Evolutionary conservation across 768 basidiomycete species (phyloP).

Genomic region (Trichaptum fuscoviolaceum): DNA sequence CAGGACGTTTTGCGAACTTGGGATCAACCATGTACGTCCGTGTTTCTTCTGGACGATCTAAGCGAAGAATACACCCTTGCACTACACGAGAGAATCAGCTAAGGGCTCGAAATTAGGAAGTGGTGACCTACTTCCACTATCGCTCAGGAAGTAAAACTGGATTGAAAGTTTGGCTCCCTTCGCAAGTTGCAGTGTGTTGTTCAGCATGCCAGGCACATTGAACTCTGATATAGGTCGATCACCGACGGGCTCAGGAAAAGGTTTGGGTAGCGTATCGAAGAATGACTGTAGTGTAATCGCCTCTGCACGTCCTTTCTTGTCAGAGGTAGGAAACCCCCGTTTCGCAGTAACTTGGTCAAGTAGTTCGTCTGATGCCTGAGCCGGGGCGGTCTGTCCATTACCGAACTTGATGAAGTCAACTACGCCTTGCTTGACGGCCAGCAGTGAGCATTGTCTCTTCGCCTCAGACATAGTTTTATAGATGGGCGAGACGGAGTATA

Average conservation of each 20-base stretch:
- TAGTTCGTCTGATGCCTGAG: constrained; percentile 14
- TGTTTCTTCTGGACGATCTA: constrained; percentile 47
- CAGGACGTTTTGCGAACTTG: constrained; percentile 50
- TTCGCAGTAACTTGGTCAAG: constrained; percentile 11
- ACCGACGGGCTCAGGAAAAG: constrained; percentile 51
- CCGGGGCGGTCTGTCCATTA: constrained; percentile 43
- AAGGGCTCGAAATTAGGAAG: constrained; percentile 10
- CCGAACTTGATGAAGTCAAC: constrained; percentile 54
- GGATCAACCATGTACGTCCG: constrained; percentile 61
- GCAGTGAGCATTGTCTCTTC: constrained; percentile 45
- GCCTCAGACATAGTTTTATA: constrained; percentile 41
- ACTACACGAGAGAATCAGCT: constrained; percentile 29
- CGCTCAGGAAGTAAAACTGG: constrained; percentile 36
- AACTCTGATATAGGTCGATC: constrained; percentile 43
- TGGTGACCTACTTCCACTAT: constrained; percentile 32
- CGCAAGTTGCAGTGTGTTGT: constrained; percentile 43
- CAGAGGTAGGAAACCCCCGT: constrained; percentile 8
- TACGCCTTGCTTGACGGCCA: constrained; percentile 48
- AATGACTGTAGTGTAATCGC: constrained; percentile 47
- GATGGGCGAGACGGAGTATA: constrained; percentile 45
- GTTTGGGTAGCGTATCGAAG: constrained; percentile 61
- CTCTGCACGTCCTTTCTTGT: constrained; percentile 12
- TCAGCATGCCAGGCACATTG: constrained; percentile 51
- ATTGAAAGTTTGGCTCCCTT: constrained; percentile 42
- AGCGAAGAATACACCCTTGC: constrained; percentile 58